Evolutionary conservation across 2,329 filamentous ascomycete species (phyloP), one percentile per base, ranked within the genome.

Genomic region (Ilyonectria destructans): DNA sequence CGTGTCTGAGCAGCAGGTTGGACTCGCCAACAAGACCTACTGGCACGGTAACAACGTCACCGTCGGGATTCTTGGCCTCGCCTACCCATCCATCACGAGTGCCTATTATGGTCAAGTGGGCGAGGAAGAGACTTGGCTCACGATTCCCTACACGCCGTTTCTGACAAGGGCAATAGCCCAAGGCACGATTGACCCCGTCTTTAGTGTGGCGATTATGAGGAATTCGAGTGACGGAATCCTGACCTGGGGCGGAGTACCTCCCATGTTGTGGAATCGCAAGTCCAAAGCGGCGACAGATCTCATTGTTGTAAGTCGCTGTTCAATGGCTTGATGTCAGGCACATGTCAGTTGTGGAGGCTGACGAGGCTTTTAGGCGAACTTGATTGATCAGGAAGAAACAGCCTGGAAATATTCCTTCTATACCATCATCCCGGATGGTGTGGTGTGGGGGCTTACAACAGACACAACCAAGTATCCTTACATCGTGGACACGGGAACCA

Each of bases 1-100:
- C 0, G 85, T 87, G 40, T 73, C 75, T 19, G 77, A 79, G 35
- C 86, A 87, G 75, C 82, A 86, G 71, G 81, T 87, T 51, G 85
- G 82, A 13, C 79, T 88, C 21, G 86, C 84, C 51, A 86, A 83
- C 71, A 79, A 77, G 64, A 86, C 86, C 2, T 82, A 82, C 73
- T 88, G 86, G 86, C 80, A 80, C 62, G 86, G 86, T 52, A 83
- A 87, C 77, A 87, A 87, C 74, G 71, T 83, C 49, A 88, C 86
- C 26, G 85, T 84, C 62, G 86, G 86, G 6, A 78, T 88, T 51
- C 76, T 88, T 21, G 86, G 86, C 0, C 80, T 88, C 65, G 86
- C 85, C 0, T 88, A 86, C 62, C 84, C 85, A 2, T 81, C 84
- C 46, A 76, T 88, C 33, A 87, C 86, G 1, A 87, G 82, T 58